Evolutionary conservation across 2,329 filamentous ascomycete genomes (phyloP).

Genomic region (Hypoxylon sp.): DNA sequence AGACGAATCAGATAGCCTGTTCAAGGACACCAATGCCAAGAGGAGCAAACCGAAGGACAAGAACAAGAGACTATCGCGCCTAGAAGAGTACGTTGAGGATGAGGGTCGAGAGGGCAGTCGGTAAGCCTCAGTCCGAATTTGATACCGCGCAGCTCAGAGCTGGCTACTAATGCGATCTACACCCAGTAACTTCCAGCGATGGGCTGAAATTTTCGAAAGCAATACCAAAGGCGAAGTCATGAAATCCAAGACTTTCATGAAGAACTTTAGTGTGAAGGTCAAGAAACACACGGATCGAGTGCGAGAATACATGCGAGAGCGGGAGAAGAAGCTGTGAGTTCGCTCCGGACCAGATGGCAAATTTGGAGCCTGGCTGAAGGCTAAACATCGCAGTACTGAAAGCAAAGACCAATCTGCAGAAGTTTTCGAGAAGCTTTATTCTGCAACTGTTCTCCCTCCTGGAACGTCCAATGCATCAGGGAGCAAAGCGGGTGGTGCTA

Average conservation of each 20-base stretch:
- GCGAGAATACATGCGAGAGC: constrained; percentile 41
- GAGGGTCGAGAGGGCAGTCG: constrained; percentile 46
- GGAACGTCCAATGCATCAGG: background rate
- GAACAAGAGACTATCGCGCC: constrained; percentile 44
- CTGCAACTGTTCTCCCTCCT: constrained; percentile 1
- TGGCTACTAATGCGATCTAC: constrained; percentile 4
- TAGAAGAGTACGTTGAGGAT: constrained; percentile 51
- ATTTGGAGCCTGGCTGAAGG: too few species aligned
- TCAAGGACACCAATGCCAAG: constrained; percentile 13
- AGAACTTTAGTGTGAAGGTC: constrained; percentile 47
- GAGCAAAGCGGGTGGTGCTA: background rate
- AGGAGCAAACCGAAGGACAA: constrained; percentile 28
- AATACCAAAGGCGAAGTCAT: constrained; percentile 48
- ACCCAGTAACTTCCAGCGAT: constrained; percentile 46
- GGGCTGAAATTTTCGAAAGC: constrained; percentile 49
- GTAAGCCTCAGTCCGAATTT: constrained; percentile 31
- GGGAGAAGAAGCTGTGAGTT: constrained; percentile 51
- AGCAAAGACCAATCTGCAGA: constrained; percentile 24
- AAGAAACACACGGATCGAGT: constrained; percentile 41
- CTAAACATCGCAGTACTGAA: constrained; percentile 29
- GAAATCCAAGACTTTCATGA: constrained; percentile 51
- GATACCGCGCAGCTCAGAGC: too few species aligned
- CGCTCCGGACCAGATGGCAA: background rate
- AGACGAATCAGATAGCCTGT: constrained; percentile 34
- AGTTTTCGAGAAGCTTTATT: constrained; percentile 41